phyloP scores from a whole-genome alignment of 176 grass and related monocot genomes.

The Aechmea fasciata region DNA sequence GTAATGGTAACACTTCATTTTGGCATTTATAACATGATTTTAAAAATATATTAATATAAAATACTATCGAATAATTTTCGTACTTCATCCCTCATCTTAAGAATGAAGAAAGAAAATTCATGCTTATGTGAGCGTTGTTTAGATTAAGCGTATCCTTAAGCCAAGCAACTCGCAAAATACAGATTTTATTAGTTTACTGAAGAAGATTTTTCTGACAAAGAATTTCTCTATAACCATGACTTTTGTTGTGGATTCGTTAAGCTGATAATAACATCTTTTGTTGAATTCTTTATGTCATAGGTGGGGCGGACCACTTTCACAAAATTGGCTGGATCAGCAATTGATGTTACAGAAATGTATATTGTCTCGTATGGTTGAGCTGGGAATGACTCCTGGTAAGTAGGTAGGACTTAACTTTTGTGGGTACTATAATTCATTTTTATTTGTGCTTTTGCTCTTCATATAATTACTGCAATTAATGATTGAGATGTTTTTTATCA shows the following conservation, averaged over 20 bases:
- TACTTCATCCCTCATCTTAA: not conserved
- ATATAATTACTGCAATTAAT: not conserved
- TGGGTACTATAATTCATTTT: not conserved
- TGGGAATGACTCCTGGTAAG: conserved; percentile 86
- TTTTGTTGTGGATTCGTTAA: too few relatives aligned
- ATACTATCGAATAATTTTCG: not conserved
- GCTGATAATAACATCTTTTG: conserved; percentile 12
- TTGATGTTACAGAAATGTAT: conserved; percentile 59
- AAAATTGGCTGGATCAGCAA: conserved; percentile 87
- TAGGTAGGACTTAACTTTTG: conserved; percentile 19
- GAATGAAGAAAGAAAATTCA: not conserved
- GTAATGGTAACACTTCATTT: too few relatives aligned
- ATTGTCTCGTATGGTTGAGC: conserved; percentile 67
- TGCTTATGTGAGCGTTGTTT: not conserved
- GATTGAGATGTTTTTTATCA: not conserved
- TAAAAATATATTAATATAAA: too few relatives aligned
- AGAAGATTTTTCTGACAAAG: not conserved
- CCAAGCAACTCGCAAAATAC: not conserved
- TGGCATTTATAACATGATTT: too few relatives aligned
- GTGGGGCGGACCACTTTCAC: conserved; percentile 88
- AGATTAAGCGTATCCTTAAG: not conserved
- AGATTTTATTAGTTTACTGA: not conserved
- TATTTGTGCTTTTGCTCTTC: conserved; percentile 9
- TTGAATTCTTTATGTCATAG: conserved; percentile 34
- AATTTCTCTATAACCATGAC: too few relatives aligned